phyloP scores from a whole-genome alignment of 2,329 filamentous ascomycete species.

The Simplicillium aogashimaense region DNA sequence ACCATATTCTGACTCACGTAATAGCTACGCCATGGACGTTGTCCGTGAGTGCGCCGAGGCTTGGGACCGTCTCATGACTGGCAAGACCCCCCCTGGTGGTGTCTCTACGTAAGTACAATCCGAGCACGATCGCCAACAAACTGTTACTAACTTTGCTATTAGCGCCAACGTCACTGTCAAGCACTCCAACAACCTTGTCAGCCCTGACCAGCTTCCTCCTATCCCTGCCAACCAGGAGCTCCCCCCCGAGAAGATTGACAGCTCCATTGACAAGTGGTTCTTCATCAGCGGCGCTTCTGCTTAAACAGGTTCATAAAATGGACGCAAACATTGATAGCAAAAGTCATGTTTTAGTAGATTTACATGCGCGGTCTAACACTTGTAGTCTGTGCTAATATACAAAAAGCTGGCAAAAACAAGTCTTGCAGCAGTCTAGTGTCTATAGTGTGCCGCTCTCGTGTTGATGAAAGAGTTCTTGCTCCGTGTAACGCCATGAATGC shows the following conservation, averaged over 20 bases:
- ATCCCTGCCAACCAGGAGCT: constrained; percentile 76
- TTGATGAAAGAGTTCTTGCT: background rate
- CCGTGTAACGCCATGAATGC: constrained; percentile 17
- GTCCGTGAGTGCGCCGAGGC: constrained; percentile 93
- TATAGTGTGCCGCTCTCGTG: too few species aligned
- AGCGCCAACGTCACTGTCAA: constrained; percentile 74
- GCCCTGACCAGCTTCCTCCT: constrained; percentile 59
- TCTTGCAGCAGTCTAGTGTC: background rate
- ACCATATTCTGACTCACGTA: constrained; percentile 1
- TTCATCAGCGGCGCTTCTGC: constrained; percentile 96
- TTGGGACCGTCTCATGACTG: constrained; percentile 91
- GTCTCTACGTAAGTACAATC: constrained; percentile 66
- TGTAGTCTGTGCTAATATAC: constrained; percentile 2
- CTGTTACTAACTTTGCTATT: constrained; percentile 18
- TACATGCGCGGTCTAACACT: too few species aligned
- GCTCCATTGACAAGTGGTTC: constrained; percentile 99
- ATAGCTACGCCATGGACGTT: constrained; percentile 88
- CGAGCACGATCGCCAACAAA: background rate
- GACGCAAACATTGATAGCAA: background rate
- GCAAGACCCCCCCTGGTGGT: constrained; percentile 70
- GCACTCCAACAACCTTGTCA: constrained; percentile 64
- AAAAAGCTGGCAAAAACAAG: constrained; percentile 4
- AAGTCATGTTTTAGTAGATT: background rate
- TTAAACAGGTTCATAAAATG: constrained; percentile 30
- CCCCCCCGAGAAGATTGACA: constrained; percentile 78